A percentile compares a stretch with the other conserved stretches of the same genome.
Conservation (phyloP, 2,329 filamentous ascomycete species). For the Curvularia eragrostidis region DNA sequence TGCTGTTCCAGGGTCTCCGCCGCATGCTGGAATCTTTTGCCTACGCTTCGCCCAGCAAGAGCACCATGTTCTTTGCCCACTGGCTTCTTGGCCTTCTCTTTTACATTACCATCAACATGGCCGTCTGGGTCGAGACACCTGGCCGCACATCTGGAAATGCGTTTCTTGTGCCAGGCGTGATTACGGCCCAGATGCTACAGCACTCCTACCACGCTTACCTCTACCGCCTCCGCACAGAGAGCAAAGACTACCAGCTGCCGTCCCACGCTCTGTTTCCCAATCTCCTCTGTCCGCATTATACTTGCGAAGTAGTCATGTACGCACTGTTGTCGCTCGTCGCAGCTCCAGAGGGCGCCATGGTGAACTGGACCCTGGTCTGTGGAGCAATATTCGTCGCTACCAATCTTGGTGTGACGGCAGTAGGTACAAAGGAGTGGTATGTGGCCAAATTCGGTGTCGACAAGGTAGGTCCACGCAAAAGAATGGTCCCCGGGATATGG, state of each 20-base stretch:
- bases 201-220: conserved; percentile 64
- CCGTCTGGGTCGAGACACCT: conserved; percentile 84
- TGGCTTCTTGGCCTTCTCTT: conserved; percentile 81
- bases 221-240: conserved; percentile 48
- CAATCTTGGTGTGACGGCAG: conserved; percentile 83
- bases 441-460: conserved; percentile 40
- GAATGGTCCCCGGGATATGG: conserved; percentile 46
- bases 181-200: conserved; percentile 74
- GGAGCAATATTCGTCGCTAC: conserved; percentile 75
- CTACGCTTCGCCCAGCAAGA: conserved; percentile 71
- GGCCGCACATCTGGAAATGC: conserved; percentile 43
- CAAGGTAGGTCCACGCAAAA: conserved; percentile 38
- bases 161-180: conserved; percentile 68
- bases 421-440: conserved; percentile 71
- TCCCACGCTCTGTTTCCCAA: conserved; percentile 72
- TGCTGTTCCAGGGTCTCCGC: conserved; percentile 76
- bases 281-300: conserved; percentile 88
- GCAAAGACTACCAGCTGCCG: conserved; percentile 79
- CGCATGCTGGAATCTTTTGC: conserved; percentile 76
- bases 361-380: conserved; percentile 77
- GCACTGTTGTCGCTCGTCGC: conserved; percentile 75
- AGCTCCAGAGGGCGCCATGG: conserved; percentile 68
- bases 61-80: conserved; percentile 84
- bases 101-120: conserved; percentile 75
- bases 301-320: conserved; percentile 86